These are phyloP conservation scores for Phycomyces nitens DNA, from an alignment of 192 early-diverging fungal species.

Conservation along the genomic window DNA sequence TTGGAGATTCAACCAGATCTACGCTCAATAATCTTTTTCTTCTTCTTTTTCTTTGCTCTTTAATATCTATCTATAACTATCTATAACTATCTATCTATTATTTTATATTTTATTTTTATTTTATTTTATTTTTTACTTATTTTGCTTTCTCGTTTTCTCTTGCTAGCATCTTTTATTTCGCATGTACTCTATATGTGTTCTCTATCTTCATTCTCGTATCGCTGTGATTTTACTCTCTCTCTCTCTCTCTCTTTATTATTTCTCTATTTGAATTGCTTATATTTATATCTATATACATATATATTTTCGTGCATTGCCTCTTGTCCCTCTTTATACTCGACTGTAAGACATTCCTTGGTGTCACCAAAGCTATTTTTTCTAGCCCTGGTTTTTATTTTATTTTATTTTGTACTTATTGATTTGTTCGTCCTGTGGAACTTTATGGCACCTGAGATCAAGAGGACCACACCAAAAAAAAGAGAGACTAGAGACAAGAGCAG, in stretches of 20 bases:
- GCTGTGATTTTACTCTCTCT: conserved; percentile 3
- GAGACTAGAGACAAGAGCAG: too few species aligned
- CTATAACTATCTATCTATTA: neutral
- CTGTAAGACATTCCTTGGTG: too few species aligned
- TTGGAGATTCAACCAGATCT: conserved; percentile 2
- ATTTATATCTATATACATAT: neutral
- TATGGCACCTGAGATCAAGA: too few species aligned
- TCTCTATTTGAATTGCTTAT: neutral
- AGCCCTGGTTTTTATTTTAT: too few species aligned
- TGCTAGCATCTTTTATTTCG: neutral
- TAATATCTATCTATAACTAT: neutral
- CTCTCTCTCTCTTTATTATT: neutral
- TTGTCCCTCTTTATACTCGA: too few species aligned
- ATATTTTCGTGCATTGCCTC: too few species aligned
- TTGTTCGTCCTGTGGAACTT: too few species aligned
- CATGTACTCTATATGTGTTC: conserved; percentile 1
- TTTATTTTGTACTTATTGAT: too few species aligned
- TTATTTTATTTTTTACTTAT: neutral
- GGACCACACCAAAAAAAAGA: too few species aligned
- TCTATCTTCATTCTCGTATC: neutral
- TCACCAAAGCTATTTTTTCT: too few species aligned
- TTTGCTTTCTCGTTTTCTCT: neutral
- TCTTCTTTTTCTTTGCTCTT: conserved; percentile 13
- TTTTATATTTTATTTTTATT: neutral
- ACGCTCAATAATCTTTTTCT: conserved; percentile 4